Evolutionary conservation across 805 yeast genomes (phyloP).

Genomic region (Yamadazyma phyllophila): DNA sequence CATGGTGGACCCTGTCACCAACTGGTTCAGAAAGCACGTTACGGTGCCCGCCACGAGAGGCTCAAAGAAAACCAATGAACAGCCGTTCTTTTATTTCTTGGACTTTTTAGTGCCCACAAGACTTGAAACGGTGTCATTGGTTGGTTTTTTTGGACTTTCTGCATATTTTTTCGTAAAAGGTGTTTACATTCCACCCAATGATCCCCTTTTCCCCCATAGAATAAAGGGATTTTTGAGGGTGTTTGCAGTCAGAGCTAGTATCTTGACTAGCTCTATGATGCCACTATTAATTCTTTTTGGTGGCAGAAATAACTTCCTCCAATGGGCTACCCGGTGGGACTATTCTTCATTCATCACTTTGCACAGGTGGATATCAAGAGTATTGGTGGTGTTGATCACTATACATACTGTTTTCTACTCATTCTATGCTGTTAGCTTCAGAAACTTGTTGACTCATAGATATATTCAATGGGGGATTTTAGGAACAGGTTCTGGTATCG

Average conservation of each 20-base stretch:
- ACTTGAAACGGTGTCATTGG: constrained; percentile 32
- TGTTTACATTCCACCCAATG: constrained; percentile 25
- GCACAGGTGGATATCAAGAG: constrained; percentile 30
- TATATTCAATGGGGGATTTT: constrained; percentile 26
- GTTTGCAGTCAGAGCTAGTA: constrained; percentile 39
- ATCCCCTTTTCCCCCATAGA: constrained; percentile 35
- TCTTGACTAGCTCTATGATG: constrained; percentile 26
- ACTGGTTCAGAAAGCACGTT: constrained; percentile 30
- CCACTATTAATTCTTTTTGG: constrained; percentile 35
- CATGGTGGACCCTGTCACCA: constrained; percentile 28
- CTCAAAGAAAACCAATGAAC: constrained; percentile 25
- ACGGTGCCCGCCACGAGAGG: constrained; percentile 41
- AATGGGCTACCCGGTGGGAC: constrained; percentile 39
- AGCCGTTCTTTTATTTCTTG: constrained; percentile 18
- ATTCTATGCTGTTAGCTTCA: constrained; percentile 17
- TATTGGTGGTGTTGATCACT: constrained; percentile 20
- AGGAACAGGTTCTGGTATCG: constrained; percentile 34
- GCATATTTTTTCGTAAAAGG: constrained; percentile 22
- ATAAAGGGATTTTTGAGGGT: constrained; percentile 37
- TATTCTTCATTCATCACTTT: constrained; percentile 27
- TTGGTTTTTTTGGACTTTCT: constrained; percentile 29
- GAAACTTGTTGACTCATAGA: constrained; percentile 15
- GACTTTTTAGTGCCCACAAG: constrained; percentile 42
- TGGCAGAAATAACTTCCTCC: constrained; percentile 37
- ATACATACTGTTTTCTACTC: constrained; percentile 26